A percentile compares a stretch with the other conserved stretches of the same genome.
Evolutionary conservation across 2,329 filamentous ascomycete species (phyloP).

Genomic region (Colletotrichum sp.): DNA sequence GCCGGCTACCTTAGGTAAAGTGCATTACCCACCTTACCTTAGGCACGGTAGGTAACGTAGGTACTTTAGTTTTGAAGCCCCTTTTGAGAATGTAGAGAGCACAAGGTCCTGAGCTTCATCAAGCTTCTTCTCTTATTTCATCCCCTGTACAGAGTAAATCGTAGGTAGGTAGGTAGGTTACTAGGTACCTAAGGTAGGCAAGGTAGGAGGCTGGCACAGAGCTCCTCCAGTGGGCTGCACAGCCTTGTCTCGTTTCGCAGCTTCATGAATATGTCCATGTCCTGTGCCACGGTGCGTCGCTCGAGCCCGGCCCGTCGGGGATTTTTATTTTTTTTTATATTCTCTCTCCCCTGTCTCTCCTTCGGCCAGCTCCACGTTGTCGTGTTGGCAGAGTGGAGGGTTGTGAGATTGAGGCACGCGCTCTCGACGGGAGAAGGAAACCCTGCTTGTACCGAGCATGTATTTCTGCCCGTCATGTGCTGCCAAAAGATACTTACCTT

Average conservation of each 20-base stretch:
- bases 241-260: not conserved
- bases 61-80: not conserved
- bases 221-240: not conserved
- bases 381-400: not conserved
- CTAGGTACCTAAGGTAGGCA: not conserved
- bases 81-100: not conserved
- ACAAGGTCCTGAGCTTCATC: not conserved
- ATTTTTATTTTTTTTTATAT: conserved; percentile 8
- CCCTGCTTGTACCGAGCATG: not conserved
- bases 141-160: not conserved
- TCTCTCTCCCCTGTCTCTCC: conserved; percentile 2
- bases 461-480: not conserved
- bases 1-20: too few relatives aligned
- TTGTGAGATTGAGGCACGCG: not conserved
- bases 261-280: not conserved
- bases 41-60: too few relatives aligned
- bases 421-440: not conserved
- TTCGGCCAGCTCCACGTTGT: not conserved
- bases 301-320: conserved; percentile 12
- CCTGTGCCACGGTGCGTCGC: not conserved
- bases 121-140: not conserved
- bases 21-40: too few relatives aligned
- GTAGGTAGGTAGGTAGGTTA: too few relatives aligned
- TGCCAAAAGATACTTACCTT: not conserved
- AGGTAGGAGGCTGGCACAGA: not conserved